Evolutionary conservation across 306 rosid genomes (phyloP).

Genomic region (Glycine latifolia): DNA sequence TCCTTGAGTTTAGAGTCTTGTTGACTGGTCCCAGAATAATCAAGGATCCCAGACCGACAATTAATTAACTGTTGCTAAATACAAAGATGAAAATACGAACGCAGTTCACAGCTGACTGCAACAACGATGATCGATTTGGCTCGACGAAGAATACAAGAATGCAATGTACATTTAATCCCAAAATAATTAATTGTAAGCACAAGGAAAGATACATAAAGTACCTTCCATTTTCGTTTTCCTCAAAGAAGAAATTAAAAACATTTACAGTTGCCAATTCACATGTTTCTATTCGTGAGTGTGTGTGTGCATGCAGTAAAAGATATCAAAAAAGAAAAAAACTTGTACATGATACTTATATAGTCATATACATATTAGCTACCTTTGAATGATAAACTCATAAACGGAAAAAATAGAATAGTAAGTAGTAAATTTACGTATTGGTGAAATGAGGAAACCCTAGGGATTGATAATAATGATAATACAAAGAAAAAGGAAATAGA

Average conservation of each 20-base stretch:
- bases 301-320: not conserved
- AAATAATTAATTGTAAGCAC: not conserved
- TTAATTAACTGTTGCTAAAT: slow-evolving; percentile 29
- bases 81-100: not conserved
- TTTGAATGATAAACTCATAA: not conserved
- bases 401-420: not conserved
- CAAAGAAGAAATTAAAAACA: slow-evolving; percentile 11
- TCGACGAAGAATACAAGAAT: not conserved
- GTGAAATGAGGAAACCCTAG: slow-evolving; percentile 38
- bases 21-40: slow-evolving; percentile 4
- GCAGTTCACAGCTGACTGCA: not conserved
- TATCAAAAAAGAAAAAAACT: not conserved
- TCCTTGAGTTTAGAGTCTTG: slow-evolving; percentile 6
- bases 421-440: not conserved
- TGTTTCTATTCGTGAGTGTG: not conserved
- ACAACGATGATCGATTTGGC: not conserved
- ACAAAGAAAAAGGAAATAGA: not conserved
- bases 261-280: slow-evolving; percentile 4
- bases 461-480: not conserved
- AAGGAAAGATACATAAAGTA: not conserved
- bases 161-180: not conserved
- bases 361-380: no score
- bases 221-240: slow-evolving; percentile 13
- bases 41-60: slow-evolving; percentile 28
- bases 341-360: no score